Evolutionary conservation across 2,329 filamentous ascomycete species (phyloP).

Genomic region (Trichothecium sympodiale): DNA sequence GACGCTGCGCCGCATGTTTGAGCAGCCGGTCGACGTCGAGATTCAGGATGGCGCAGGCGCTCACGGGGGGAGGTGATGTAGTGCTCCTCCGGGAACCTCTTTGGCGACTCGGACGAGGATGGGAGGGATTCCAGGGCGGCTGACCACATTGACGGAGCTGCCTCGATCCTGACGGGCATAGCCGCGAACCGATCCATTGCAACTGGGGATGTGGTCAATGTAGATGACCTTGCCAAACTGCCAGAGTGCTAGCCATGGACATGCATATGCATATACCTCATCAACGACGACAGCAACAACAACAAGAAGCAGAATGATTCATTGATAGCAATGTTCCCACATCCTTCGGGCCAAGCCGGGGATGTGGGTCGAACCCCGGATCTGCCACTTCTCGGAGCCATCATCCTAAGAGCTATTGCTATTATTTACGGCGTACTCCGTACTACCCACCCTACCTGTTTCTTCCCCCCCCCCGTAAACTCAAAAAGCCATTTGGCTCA

Average conservation of each 20-base stretch:
- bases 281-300: no score
- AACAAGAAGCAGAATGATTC: background rate
- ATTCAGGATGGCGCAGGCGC: constrained; percentile 41
- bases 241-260: no score
- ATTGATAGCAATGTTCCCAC: background rate
- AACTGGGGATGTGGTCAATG: constrained; percentile 43
- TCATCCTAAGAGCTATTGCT: no score
- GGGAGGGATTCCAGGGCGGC: constrained; percentile 41
- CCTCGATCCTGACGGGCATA: constrained; percentile 48
- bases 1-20: constrained; percentile 40
- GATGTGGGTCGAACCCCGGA: no score
- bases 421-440: no score
- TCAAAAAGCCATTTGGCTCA: no score
- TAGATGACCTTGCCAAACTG: constrained; percentile 36
- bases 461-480: no score
- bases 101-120: constrained; percentile 30
- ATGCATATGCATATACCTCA: no score
- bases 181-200: constrained; percentile 47
- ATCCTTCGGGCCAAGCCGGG: background rate
- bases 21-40: constrained; percentile 43
- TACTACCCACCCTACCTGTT: no score
- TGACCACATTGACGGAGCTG: constrained; percentile 46
- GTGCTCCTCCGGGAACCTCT: constrained; percentile 46
- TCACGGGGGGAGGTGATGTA: constrained; percentile 48
- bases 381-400: no score